phyloP scores from a whole-genome alignment of 805 yeast species.

The Cyberlindnera amylophila region DNA sequence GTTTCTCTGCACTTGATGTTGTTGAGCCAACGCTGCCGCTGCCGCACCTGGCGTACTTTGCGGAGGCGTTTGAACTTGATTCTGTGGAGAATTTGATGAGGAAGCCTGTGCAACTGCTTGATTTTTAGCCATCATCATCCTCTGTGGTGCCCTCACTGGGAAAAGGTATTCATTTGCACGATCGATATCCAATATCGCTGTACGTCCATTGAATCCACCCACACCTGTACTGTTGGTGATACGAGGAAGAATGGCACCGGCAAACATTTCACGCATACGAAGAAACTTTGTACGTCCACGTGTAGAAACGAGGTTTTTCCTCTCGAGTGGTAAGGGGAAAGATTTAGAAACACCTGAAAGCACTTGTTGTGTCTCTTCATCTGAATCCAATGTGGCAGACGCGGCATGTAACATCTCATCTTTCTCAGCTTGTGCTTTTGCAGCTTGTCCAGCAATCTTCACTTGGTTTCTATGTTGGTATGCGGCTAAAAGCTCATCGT shows the following conservation, averaged over 20 bases:
- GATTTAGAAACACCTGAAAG: conserved; percentile 83
- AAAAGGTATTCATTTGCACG: conserved; percentile 61
- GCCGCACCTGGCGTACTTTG: conserved; percentile 9
- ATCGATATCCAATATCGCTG: conserved; percentile 71
- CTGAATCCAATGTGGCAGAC: conserved; percentile 50
- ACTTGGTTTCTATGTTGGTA: conserved; percentile 93
- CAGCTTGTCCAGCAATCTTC: conserved; percentile 77
- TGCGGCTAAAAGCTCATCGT: conserved; percentile 80
- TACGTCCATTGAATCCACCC: conserved; percentile 78
- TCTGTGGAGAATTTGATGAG: conserved; percentile 1
- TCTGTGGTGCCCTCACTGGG: conserved; percentile 48
- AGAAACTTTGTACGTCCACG: conserved; percentile 68
- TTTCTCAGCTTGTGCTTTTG: conserved; percentile 72
- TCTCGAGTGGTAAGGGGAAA: conserved; percentile 78
- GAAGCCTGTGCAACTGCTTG: background rate
- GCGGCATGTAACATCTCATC: conserved; percentile 55
- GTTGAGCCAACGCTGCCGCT: conserved; percentile 12
- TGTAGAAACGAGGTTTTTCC: conserved; percentile 66
- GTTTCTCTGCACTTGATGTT: conserved; percentile 13
- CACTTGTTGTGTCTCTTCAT: conserved; percentile 90
- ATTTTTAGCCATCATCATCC: conserved; percentile 19
- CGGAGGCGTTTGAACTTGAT: conserved; percentile 5
- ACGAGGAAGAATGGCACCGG: conserved; percentile 72
- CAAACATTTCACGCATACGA: conserved; percentile 91
- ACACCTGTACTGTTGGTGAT: conserved; percentile 52